These are phyloP conservation scores for Trametes hirsuta DNA, from an alignment of 1,284 basidiomycete species.

Conservation along the genomic window DNA sequence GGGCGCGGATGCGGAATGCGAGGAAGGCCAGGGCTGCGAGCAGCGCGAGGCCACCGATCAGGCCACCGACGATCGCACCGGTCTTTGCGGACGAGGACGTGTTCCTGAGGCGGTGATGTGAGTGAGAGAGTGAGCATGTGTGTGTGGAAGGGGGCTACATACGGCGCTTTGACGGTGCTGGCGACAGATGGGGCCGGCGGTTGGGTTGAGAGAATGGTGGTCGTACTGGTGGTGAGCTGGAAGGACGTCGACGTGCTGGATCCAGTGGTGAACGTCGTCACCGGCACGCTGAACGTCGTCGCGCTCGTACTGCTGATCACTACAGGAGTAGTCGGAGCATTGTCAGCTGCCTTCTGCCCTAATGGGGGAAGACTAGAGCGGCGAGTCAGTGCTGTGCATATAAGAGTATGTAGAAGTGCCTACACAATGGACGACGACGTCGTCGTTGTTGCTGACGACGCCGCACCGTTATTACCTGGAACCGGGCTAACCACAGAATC, in stretches of 20 bases:
- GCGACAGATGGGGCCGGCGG: not conserved
- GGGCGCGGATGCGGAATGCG: conserved; percentile 23
- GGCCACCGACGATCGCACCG: conserved; percentile 24
- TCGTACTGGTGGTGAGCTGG: conserved; percentile 14
- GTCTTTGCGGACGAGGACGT: conserved; percentile 6
- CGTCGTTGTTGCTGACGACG: conserved; percentile 1
- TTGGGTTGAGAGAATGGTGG: conserved; percentile 9
- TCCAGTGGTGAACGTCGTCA: not conserved
- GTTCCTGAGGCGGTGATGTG: not conserved
- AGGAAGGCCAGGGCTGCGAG: conserved; percentile 20
- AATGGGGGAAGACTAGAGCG: not conserved
- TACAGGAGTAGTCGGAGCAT: conserved; percentile 6
- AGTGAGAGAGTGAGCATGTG: not conserved
- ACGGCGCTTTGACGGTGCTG: not conserved
- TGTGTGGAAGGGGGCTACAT: not conserved
- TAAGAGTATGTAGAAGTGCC: not conserved
- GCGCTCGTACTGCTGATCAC: conserved; percentile 7
- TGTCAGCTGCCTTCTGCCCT: conserved; percentile 15
- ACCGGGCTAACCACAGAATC: not conserved
- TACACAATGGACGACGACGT: not conserved
- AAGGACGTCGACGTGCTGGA: conserved; percentile 10
- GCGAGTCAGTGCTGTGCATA: not conserved
- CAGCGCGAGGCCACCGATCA: conserved; percentile 19
- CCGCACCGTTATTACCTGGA: conserved; percentile 6
- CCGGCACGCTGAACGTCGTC: conserved; percentile 2